Percentiles rank a stretch among this genome's conserved stretches.
Evolutionary conservation across 257 asterid genomes (phyloP).

Genomic region (Schizonepeta tenuifolia): DNA sequence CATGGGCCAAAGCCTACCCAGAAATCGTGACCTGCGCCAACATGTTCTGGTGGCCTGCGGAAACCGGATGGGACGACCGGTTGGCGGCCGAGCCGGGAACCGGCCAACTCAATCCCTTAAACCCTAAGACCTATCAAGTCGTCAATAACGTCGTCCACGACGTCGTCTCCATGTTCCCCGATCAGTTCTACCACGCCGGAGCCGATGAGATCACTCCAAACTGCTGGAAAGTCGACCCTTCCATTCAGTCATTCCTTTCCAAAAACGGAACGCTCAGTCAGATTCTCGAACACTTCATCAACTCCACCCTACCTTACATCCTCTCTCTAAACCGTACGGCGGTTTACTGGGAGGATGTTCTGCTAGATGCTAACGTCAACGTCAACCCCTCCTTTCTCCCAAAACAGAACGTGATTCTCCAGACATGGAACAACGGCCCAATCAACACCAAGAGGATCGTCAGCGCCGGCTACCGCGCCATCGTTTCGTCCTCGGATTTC

Average conservation of each 20-base stretch:
- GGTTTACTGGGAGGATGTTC: slow-evolving; percentile 90
- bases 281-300: slow-evolving; percentile 64
- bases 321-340: slow-evolving; percentile 72
- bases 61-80: slow-evolving; percentile 55
- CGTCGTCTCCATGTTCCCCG: slow-evolving; percentile 72
- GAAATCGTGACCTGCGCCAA: slow-evolving; percentile 79
- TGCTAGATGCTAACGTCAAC: slow-evolving; percentile 52
- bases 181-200: slow-evolving; percentile 75
- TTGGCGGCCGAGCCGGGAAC: slow-evolving; percentile 91
- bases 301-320: slow-evolving; percentile 72
- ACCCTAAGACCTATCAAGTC: slow-evolving; percentile 68
- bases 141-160: slow-evolving; percentile 61
- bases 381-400: slow-evolving; percentile 69
- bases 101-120: slow-evolving; percentile 87
- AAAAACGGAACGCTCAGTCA: slow-evolving; percentile 74
- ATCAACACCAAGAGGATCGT: slow-evolving; percentile 67
- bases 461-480: slow-evolving; percentile 64
- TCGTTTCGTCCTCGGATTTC: slow-evolving; percentile 78
- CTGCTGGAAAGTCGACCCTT: slow-evolving; percentile 79
- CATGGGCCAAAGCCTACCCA: slow-evolving; percentile 94
- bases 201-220: slow-evolving; percentile 78
- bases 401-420: slow-evolving; percentile 59
- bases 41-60: slow-evolving; percentile 91
- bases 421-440: slow-evolving; percentile 89
- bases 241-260: slow-evolving; percentile 55